Conservation (phyloP, 768 basidiomycete species). For the Suillus ampliporus region DNA sequence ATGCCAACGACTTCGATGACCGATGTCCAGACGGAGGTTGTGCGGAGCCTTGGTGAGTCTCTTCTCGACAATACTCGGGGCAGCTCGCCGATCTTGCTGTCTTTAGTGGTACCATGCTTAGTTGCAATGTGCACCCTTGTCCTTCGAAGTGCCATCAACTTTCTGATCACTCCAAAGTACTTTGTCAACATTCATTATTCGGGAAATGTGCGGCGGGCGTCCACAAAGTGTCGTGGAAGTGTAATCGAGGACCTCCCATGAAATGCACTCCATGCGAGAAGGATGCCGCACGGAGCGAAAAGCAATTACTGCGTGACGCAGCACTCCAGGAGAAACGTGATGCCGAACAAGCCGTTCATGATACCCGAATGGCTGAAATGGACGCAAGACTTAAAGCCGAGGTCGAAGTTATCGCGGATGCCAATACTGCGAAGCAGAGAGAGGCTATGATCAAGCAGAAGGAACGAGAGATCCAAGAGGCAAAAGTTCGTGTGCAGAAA, state of each 20-base stretch:
- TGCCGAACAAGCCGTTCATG: slow-evolving; percentile 45
- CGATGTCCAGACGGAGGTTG: slow-evolving; percentile 68
- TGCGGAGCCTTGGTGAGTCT: slow-evolving; percentile 53
- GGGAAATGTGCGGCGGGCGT: slow-evolving; percentile 45
- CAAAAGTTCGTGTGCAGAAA: slow-evolving; percentile 12
- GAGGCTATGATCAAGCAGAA: slow-evolving; percentile 43
- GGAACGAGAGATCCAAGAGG: slow-evolving; percentile 44
- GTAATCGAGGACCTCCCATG: slow-evolving; percentile 39
- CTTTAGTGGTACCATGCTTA: slow-evolving; percentile 49
- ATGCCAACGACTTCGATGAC: slow-evolving; percentile 52
- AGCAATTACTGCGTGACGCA: slow-evolving; percentile 43
- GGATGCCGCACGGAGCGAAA: slow-evolving; percentile 40
- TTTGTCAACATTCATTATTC: slow-evolving; percentile 43
- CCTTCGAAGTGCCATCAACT: slow-evolving; percentile 64
- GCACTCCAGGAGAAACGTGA: slow-evolving; percentile 47
- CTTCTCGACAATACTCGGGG: slow-evolving; percentile 2
- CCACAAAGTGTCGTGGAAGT: slow-evolving; percentile 48
- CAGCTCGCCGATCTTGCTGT: not conserved
- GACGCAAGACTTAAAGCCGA: slow-evolving; percentile 43
- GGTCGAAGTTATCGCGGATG: slow-evolving; percentile 35
- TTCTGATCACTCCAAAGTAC: slow-evolving; percentile 58
- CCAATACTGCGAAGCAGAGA: slow-evolving; percentile 40
- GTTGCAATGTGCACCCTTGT: slow-evolving; percentile 56
- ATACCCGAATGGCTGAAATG: slow-evolving; percentile 42
- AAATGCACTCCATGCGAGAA: slow-evolving; percentile 52